These are phyloP conservation scores for Lepidium didymum DNA, from an alignment of 345 rosid genomes.

Conservation along the genomic window DNA sequence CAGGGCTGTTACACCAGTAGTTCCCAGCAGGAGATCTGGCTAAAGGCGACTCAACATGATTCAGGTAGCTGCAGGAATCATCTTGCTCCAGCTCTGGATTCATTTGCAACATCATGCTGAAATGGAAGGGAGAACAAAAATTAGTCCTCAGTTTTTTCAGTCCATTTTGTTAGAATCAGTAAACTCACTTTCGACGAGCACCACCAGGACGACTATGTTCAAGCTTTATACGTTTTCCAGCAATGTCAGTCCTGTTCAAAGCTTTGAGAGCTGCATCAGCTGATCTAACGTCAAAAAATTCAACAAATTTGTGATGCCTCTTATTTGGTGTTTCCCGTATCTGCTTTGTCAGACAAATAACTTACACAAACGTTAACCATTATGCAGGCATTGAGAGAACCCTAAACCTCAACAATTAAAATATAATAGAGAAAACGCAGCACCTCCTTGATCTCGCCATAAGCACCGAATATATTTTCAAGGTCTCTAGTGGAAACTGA, in stretches of 20 bases:
- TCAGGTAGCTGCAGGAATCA: slow-evolving; percentile 43
- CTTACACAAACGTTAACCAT: slow-evolving; percentile 23
- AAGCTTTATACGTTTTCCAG: slow-evolving; percentile 79
- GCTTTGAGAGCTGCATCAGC: slow-evolving; percentile 74
- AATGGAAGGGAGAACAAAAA: background rate
- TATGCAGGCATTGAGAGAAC: background rate
- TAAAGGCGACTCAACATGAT: slow-evolving; percentile 47
- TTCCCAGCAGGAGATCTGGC: slow-evolving; percentile 47
- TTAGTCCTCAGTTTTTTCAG: background rate
- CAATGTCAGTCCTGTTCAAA: slow-evolving; percentile 65
- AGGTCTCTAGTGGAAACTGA: slow-evolving; percentile 72
- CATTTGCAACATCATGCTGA: slow-evolving; percentile 55
- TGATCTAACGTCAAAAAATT: slow-evolving; percentile 73
- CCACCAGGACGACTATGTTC: slow-evolving; percentile 92
- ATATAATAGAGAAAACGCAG: background rate
- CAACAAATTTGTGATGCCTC: slow-evolving; percentile 79
- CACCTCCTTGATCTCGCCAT: slow-evolving; percentile 86
- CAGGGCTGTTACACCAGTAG: slow-evolving; percentile 50
- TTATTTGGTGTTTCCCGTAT: slow-evolving; percentile 83
- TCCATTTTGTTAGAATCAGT: background rate
- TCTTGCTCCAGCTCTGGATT: slow-evolving; percentile 62
- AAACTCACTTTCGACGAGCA: slow-evolving; percentile 54
- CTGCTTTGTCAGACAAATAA: slow-evolving; percentile 36
- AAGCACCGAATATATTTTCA: slow-evolving; percentile 56
- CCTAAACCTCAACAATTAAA: background rate